A percentile compares a stretch with the other conserved stretches of the same genome.
phyloP scores from a whole-genome alignment of 2,329 filamentous ascomycete species.

The Cyphellophora europaea region DNA sequence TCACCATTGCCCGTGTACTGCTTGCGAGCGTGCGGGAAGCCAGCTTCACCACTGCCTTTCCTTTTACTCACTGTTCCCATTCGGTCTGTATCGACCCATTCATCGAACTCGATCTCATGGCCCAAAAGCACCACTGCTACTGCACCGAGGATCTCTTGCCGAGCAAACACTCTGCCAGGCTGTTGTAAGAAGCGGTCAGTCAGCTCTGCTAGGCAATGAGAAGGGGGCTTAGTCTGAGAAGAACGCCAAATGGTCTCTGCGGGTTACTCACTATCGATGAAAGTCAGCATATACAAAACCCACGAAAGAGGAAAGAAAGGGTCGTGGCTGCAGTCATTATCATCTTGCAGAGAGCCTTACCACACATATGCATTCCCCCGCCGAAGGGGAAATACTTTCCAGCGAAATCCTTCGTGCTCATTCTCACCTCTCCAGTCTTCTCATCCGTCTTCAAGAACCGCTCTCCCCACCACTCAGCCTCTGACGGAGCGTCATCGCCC shows the following conservation, averaged over 20 bases:
- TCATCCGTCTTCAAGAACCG: conserved; percentile 12
- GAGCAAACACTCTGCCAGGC: conserved; percentile 33
- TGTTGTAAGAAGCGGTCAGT: too few species aligned
- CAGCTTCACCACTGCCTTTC: neutral
- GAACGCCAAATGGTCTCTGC: too few species aligned
- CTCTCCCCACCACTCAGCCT: conserved; percentile 13
- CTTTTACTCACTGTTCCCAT: neutral
- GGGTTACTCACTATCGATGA: too few species aligned
- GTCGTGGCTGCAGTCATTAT: too few species aligned
- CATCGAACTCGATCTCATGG: conserved; percentile 11
- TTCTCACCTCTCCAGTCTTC: conserved; percentile 5
- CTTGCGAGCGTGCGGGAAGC: neutral
- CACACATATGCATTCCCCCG: conserved; percentile 27
- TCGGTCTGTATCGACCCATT: conserved; percentile 6
- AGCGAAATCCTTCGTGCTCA: conserved; percentile 9
- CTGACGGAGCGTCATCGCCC: conserved; percentile 4
- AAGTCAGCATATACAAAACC: too few species aligned
- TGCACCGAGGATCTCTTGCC: conserved; percentile 29
- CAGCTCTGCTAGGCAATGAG: too few species aligned
- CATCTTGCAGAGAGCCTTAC: too few species aligned
- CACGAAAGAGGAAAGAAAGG: too few species aligned
- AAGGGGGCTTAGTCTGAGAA: too few species aligned
- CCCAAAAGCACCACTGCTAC: conserved; percentile 17
- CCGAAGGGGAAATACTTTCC: conserved; percentile 23
- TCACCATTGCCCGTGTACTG: neutral